phyloP scores from a whole-genome alignment of 441 rosid genomes.

The Manihot esculenta region DNA sequence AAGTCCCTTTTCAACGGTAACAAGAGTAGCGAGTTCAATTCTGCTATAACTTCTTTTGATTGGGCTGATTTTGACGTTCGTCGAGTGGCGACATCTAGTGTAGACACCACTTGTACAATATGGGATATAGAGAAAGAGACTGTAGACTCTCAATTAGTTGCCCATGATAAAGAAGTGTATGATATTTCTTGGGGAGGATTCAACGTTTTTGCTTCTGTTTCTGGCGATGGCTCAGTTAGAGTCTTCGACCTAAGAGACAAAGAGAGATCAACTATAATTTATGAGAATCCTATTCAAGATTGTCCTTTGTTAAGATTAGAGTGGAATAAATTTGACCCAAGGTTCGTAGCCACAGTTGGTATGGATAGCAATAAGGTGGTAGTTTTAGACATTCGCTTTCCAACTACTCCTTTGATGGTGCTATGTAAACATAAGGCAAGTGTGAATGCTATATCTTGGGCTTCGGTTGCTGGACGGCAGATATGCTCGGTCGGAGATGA shows the following conservation, averaged over 20 bases:
- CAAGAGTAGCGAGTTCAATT: slow-evolving; percentile 45
- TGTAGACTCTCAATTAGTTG: slow-evolving; percentile 49
- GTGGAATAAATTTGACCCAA: slow-evolving; percentile 62
- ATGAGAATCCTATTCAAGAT: slow-evolving; percentile 41
- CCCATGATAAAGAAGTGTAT: slow-evolving; percentile 60
- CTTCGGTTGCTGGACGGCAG: slow-evolving; percentile 36
- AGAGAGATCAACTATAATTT: slow-evolving; percentile 56
- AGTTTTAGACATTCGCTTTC: slow-evolving; percentile 53
- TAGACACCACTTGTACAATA: slow-evolving; percentile 51
- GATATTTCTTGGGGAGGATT: slow-evolving; percentile 60
- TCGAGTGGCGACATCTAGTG: slow-evolving; percentile 44
- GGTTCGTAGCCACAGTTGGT: slow-evolving; percentile 46
- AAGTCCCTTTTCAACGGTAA: slow-evolving; percentile 41
- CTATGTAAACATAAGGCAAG: slow-evolving; percentile 41
- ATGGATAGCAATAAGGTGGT: slow-evolving; percentile 55
- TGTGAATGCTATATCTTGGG: slow-evolving; percentile 53
- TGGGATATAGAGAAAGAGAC: slow-evolving; percentile 55
- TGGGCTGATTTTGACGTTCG: slow-evolving; percentile 50
- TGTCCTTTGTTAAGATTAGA: slow-evolving; percentile 48
- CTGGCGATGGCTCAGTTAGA: slow-evolving; percentile 57
- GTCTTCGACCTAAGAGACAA: slow-evolving; percentile 62
- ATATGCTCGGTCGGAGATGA: slow-evolving; percentile 57
- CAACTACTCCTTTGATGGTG: slow-evolving; percentile 46
- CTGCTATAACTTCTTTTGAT: slow-evolving; percentile 54
- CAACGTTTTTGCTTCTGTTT: slow-evolving; percentile 53